These are phyloP conservation scores for Pseudocercospora ulei DNA, from an alignment of 2,329 filamentous ascomycete genomes.

Conservation along the genomic window DNA sequence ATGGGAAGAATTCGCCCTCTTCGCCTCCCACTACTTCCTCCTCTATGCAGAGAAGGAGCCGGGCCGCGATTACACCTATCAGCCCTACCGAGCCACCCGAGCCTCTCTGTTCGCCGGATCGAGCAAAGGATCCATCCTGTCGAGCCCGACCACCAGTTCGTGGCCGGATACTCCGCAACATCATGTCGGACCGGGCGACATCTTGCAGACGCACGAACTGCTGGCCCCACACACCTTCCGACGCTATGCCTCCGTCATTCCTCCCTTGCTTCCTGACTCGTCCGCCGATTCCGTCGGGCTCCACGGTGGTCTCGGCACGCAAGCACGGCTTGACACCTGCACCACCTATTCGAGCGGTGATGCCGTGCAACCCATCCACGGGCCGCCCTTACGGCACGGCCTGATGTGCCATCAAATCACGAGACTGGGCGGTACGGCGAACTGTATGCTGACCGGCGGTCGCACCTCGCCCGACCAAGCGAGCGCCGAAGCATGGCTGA, in stretches of 20 bases:
- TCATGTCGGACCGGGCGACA: constrained; percentile 23
- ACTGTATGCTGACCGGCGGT: constrained; percentile 63
- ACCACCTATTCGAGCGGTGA: constrained; percentile 37
- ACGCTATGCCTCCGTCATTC: constrained; percentile 37
- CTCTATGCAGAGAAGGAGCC: constrained; percentile 51
- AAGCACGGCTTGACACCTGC: constrained; percentile 43
- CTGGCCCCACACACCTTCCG: constrained; percentile 28
- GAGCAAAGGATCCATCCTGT: constrained; percentile 18
- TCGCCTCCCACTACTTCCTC: constrained; percentile 74
- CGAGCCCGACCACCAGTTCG: constrained; percentile 17
- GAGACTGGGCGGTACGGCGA: constrained; percentile 46
- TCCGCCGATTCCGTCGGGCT: constrained; percentile 33
- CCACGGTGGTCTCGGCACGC: constrained; percentile 41
- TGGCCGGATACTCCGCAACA: constrained; percentile 23
- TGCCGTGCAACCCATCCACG: constrained; percentile 22
- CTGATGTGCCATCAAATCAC: constrained; percentile 69
- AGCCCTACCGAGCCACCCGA: constrained; percentile 22
- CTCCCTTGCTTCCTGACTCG: constrained; percentile 26
- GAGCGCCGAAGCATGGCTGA: constrained; percentile 66
- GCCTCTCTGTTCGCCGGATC: constrained; percentile 23
- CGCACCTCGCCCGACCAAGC: constrained; percentile 63
- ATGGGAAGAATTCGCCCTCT: constrained; percentile 88
- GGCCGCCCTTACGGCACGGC: constrained; percentile 31
- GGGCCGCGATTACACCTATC: constrained; percentile 25
- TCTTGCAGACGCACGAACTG: constrained; percentile 27